These are phyloP conservation scores for Panus rudis DNA, from an alignment of 768 basidiomycete species.

Conservation along the genomic window DNA sequence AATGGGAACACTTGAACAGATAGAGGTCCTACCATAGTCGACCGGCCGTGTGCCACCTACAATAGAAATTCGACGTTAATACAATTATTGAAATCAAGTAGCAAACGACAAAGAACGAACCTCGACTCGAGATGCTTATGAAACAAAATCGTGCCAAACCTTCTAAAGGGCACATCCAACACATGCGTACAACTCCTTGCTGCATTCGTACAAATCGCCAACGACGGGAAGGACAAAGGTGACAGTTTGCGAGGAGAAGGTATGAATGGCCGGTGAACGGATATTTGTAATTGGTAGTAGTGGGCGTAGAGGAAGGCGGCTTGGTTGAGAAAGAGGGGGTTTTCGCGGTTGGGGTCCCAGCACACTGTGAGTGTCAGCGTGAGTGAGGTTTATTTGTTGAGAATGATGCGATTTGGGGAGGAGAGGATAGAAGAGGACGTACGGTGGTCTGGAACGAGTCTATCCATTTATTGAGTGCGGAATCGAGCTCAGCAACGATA, in stretches of 20 bases:
- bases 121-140: constrained; percentile 2
- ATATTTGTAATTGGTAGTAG: constrained; percentile 51
- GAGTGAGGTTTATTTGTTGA: neutral
- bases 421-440: constrained; percentile 19
- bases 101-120: constrained; percentile 19
- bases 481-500: constrained; percentile 60
- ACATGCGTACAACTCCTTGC: constrained; percentile 71
- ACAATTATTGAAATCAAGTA: constrained; percentile 45
- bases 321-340: constrained; percentile 23
- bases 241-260: constrained; percentile 51
- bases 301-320: constrained; percentile 31
- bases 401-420: too few relatives aligned
- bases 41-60: constrained; percentile 7
- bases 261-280: constrained; percentile 76
- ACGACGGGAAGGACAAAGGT: constrained; percentile 45
- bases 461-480: constrained; percentile 66
- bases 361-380: constrained; percentile 15
- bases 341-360: constrained; percentile 20
- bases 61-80: constrained; percentile 30
- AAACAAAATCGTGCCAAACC: constrained; percentile 13
- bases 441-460: constrained; percentile 66
- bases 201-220: constrained; percentile 84
- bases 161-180: constrained; percentile 41
- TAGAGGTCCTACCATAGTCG: constrained; percentile 22
- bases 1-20: neutral